Conservation (phyloP, 208 protist species). For the Endotrypanum monterogeii region DNA sequence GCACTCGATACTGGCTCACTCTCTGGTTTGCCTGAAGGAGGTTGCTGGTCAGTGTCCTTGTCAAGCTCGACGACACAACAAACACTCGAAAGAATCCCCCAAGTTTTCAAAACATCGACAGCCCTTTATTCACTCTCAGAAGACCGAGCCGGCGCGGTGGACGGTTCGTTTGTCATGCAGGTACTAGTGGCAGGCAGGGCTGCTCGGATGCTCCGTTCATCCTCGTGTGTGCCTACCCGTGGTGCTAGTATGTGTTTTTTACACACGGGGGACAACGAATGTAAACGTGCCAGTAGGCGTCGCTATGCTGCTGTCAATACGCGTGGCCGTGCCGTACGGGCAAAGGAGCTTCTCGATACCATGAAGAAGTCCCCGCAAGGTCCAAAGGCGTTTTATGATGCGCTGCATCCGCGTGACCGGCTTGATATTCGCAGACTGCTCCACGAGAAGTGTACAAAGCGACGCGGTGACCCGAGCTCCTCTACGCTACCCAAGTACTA, state of each 20-base stretch:
- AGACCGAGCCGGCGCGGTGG: background rate
- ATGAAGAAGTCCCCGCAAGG: constrained; percentile 49
- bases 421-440: constrained; percentile 67
- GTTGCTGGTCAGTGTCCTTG: too few relatives aligned
- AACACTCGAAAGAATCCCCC: too few relatives aligned
- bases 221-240: background rate
- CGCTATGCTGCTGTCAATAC: constrained; percentile 70
- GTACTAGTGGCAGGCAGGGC: background rate
- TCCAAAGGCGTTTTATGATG: constrained; percentile 41
- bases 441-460: constrained; percentile 33
- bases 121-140: background rate
- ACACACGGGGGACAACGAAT: background rate
- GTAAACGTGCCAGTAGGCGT: constrained; percentile 40
- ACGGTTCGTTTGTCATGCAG: background rate
- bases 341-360: constrained; percentile 47
- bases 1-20: too few relatives aligned
- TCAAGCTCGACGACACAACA: too few relatives aligned
- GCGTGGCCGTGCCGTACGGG: constrained; percentile 46
- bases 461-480: constrained; percentile 21
- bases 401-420: constrained; percentile 63
- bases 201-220: background rate
- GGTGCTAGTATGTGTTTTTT: constrained; percentile 4
- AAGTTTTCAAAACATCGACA: too few relatives aligned
- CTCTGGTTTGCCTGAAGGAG: too few relatives aligned
- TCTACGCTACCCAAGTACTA: constrained; percentile 53